Base-by-base conservation (phyloP, 805 yeast genomes). In the Candida qinlingensis region DNA sequence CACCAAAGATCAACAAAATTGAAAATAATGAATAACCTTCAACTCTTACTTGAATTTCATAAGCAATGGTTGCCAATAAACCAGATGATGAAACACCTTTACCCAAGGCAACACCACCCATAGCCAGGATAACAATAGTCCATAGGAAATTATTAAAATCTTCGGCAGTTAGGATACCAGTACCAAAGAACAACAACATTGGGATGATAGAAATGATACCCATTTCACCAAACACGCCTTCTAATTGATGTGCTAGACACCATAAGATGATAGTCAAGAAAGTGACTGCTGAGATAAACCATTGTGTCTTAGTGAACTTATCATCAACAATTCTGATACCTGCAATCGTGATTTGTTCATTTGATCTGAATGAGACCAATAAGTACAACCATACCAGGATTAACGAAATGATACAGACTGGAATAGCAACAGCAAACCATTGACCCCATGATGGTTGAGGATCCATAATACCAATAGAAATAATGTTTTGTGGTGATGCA, bases 91-190 rank as follows among this genome's bases (percentile, higher is more conserved):
- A 81, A 1, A 92, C 98, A 0, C 96, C 96, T 64, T 89, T 90
- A 48, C 99, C 99, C 45, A 92, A 72, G 0, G 97, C 96, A 45
- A 92, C 79, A 53, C 99, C 99, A 33, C 99, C 99, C 99, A 92
- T 94, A 4, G 98, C 97, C 54, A 92, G 74, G 41, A 92, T 81
- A 8, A 94, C 94, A 58, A 92, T 94, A 5, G 96, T 90, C 99
- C 99, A 92, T 54, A 96, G 82, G 64, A 92, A 92, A 64, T 89
- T 92, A 68, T 94, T 92, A 67, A 92, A 90, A 63, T 92, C 99
- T 49, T 91, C 96, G 1, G 90, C 84, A 7, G 86, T 80, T 51
- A 92, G 71, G 19, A 91, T 68, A 1, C 97, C 97, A 0, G 96
- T 80, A 5, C 97, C 98, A 62, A 92, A 92, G 61, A 92, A 84